Base-by-base conservation (phyloP, 495 filamentous ascomycete species). In the Penicillium chermesinum region DNA sequence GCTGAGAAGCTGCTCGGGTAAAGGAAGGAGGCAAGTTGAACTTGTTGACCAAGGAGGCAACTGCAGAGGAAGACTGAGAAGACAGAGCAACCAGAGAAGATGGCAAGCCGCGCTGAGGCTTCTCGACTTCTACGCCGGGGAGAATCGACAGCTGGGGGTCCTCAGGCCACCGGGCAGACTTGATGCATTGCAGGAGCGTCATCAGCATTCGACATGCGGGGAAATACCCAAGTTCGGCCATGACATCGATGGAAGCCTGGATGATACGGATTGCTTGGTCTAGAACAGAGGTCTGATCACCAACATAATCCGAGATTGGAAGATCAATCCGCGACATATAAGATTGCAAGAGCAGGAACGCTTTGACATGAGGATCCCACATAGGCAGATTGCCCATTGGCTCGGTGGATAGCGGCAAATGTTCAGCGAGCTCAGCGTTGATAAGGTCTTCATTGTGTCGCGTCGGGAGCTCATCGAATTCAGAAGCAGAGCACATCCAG, bases 301-400 rank as follows among this genome's bases (percentile, higher is more conserved):
- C 93, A 6, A 97, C 88, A 53, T 99, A 99, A 73, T 99, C 93
- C 1, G 89, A 86, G 42, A 99, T 96, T 7, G 93, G 93, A 19
- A 99, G 80, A 41, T 87, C 82, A 53, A 96, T 86, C 32, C 91
- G 84, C 25, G 86, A 89, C 81, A 99, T 90, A 62, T 95, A 89
- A 2, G 93, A 90, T 60, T 99, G 94, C 0, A 99, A 75, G 2
- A 99, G 75, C 27, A 99, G 70, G 69, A 95, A 97, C 0, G 94
- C 86, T 61, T 99, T 99, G 56, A 97, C 87, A 63, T 99, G 93
- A 12, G 93, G 93, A 68, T 99, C 93, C 91, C 93, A 96, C 84
- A 97, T 88, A 0, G 89, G 91, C 38, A 94, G 62, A 35, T 76
- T 76, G 16, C 84, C 84, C 60, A 95, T 85, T 7, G 73, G 66